These are phyloP conservation scores for Sporobolomyces roseus DNA, from an alignment of 768 basidiomycete genomes.

Conservation along the genomic window DNA sequence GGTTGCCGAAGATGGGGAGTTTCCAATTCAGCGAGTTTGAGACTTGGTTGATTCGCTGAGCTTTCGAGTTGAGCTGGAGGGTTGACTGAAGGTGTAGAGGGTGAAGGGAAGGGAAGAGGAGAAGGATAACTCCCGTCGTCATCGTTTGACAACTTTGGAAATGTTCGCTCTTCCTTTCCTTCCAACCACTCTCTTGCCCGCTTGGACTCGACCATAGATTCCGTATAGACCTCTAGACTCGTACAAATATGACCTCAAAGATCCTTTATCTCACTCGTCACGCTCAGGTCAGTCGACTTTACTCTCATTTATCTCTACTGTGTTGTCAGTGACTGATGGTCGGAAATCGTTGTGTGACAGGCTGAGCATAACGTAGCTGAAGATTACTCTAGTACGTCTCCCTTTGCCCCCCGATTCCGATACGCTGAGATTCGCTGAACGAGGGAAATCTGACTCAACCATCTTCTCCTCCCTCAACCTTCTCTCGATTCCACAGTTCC, in stretches of 20 bases:
- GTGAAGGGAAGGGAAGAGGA: too few species aligned
- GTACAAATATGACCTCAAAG: slow-evolving; percentile 19
- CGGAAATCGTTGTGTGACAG: too few species aligned
- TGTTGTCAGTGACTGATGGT: background rate
- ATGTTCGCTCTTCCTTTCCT: too few species aligned
- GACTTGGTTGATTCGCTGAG: too few species aligned
- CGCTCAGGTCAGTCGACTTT: slow-evolving; percentile 36
- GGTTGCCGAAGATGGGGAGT: background rate
- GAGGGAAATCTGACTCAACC: background rate
- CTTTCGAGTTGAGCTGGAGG: too few species aligned
- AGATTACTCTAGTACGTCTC: slow-evolving; percentile 45
- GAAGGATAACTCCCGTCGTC: too few species aligned
- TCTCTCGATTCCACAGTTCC: slow-evolving; percentile 24
- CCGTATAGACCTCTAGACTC: background rate
- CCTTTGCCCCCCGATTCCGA: background rate
- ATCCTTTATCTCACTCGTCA: slow-evolving; percentile 43
- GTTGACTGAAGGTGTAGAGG: too few species aligned
- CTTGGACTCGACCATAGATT: too few species aligned
- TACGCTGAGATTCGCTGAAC: background rate
- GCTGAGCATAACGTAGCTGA: slow-evolving; percentile 44
- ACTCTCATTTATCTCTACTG: background rate
- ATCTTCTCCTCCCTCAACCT: background rate
- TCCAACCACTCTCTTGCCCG: too few species aligned
- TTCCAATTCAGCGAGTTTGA: too few species aligned
- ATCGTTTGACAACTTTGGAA: too few species aligned